phyloP scores from a whole-genome alignment of 352 stramenopile species.

The Phytophthora chlamydospora region DNA sequence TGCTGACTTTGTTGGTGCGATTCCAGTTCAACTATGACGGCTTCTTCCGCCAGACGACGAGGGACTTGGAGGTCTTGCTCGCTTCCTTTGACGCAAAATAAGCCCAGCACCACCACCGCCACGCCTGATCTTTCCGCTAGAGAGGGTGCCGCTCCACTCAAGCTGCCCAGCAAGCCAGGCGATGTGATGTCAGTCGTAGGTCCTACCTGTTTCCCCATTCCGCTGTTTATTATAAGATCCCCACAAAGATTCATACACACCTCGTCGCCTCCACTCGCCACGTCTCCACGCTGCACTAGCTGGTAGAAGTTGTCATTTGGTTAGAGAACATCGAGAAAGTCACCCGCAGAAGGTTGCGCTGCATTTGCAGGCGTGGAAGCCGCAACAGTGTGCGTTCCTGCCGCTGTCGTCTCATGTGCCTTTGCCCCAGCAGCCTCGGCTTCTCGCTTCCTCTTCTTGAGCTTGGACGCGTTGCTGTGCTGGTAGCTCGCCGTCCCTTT shows the following conservation, averaged over 20 bases:
- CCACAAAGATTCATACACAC: constrained; percentile 18
- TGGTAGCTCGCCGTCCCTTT: constrained; percentile 37
- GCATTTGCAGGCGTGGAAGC: neutral
- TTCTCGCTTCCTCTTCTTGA: constrained; percentile 67
- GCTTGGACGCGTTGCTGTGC: constrained; percentile 44
- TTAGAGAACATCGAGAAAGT: constrained; percentile 73
- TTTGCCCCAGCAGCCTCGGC: constrained; percentile 9
- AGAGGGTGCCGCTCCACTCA: constrained; percentile 1
- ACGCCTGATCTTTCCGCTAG: constrained; percentile 4
- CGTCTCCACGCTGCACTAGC: neutral
- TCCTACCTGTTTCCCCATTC: constrained; percentile 30
- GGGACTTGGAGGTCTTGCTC: constrained; percentile 71
- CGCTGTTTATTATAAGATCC: constrained; percentile 47
- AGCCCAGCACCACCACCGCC: constrained; percentile 6
- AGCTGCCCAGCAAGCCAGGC: constrained; percentile 1
- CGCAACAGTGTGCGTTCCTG: constrained; percentile 12
- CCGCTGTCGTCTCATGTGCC: constrained; percentile 19
- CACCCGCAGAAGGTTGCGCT: constrained; percentile 31
- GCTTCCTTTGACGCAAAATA: constrained; percentile 50
- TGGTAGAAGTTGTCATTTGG: neutral
- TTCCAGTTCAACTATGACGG: constrained; percentile 86
- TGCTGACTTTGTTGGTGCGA: constrained; percentile 13
- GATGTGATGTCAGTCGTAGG: constrained; percentile 24
- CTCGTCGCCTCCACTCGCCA: too few relatives aligned
- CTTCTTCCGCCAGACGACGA: constrained; percentile 83